Percentiles rank a stretch among this genome's conserved stretches.
Evolutionary conservation across 345 rosid genomes (phyloP).

Genomic region (Arabis hirsuta): DNA sequence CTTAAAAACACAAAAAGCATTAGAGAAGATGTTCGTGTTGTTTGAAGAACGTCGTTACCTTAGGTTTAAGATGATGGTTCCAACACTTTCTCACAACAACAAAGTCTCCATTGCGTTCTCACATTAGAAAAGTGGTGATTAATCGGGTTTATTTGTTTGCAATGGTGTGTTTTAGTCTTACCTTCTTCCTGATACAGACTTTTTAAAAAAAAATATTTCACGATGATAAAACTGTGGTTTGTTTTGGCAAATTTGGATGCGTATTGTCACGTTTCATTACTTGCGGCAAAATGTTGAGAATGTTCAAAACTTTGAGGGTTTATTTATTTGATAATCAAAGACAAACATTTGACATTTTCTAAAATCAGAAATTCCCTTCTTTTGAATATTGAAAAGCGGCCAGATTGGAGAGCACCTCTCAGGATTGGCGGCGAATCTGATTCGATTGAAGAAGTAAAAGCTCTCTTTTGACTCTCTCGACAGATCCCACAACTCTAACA

Average conservation of each 20-base stretch:
- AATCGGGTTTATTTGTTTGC: background rate
- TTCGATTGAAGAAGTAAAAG: constrained; percentile 18
- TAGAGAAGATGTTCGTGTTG: constrained; percentile 6
- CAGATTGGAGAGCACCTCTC: constrained; percentile 34
- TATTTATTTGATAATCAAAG: background rate
- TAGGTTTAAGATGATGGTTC: background rate
- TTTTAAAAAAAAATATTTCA: no score
- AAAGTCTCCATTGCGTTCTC: constrained; percentile 18
- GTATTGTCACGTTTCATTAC: background rate
- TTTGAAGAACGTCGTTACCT: constrained; percentile 7
- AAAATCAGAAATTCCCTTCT: constrained; percentile 15
- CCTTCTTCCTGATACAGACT: no score
- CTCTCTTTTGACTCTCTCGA: background rate
- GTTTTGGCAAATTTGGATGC: background rate
- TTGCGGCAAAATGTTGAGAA: background rate
- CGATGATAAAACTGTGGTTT: no score
- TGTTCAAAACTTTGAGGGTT: constrained; percentile 4
- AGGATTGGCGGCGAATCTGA: constrained; percentile 37
- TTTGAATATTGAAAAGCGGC: constrained; percentile 33
- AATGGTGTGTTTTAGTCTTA: no score
- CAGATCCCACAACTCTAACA: constrained; percentile 9
- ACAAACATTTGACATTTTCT: constrained; percentile 23
- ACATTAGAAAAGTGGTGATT: background rate
- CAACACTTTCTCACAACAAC: constrained; percentile 1
- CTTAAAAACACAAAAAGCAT: constrained; percentile 14